Evolutionary conservation across 495 filamentous ascomycete genomes (phyloP), one percentile per base, ranked within the genome.

Genomic region (Pyrenopolyporus hunteri): DNA sequence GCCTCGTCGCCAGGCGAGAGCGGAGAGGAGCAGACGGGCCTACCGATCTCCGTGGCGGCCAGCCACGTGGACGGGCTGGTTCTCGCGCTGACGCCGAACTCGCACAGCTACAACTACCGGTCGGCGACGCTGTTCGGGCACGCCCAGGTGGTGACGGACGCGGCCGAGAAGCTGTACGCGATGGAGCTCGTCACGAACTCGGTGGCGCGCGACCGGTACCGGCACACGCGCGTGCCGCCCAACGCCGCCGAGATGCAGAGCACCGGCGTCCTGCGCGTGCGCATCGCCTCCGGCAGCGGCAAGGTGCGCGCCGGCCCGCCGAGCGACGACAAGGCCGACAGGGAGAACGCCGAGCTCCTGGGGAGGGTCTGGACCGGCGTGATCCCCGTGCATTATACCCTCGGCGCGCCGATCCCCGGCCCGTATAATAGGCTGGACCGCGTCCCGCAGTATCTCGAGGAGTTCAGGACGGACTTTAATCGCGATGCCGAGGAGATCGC

Each of bases 81-180:
- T 28, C 80, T 95, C 11, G 81, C 89, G 6, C 81, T 93, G 20
- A 90, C 90, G 0, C 91, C 93, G 20, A 87, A 88, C 74, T 78
- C 80, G 16, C 90, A 96, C 77, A 89, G 82, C 70, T 93, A 90
- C 78, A 96, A 96, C 77, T 97, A 94, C 76, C 91, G 91, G 66
- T 90, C 87, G 35, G 92, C 89, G 5, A 74, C 90, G 11, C 78
- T 95, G 20, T 90, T 92, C 68, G 92, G 93, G 4, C 83, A 85
- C 67, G 93, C 89, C 9, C 74, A 65, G 1, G 67, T 89, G 7
- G 90, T 97, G 16, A 82, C 80, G 11, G 83, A 86, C 49, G 68
- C 73, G 1, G 83, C 79, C 5, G 92, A 96, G 71, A 92, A 93
- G 69, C 71, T 89, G 4, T 96, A 83, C 77, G 93, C 92, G 1